A percentile compares a stretch with the other conserved stretches of the same genome.
phyloP scores from a whole-genome alignment of 2,329 filamentous ascomycete genomes.

The Microdochium trichocladiopsis region DNA sequence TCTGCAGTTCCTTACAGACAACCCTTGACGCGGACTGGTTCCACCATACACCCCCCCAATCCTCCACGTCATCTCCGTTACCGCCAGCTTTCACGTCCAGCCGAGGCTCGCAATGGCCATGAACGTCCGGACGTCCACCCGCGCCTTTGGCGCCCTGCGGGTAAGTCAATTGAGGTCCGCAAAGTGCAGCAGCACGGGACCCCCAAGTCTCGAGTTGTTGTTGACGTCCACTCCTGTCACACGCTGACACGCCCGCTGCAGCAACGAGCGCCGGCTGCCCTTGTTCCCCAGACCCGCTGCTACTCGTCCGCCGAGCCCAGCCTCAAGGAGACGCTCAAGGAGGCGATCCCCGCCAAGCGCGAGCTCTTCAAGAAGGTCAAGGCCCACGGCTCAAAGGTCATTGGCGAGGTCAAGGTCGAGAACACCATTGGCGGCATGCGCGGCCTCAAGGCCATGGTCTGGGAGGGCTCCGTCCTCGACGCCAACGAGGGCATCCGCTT shows the following conservation, averaged over 20 bases:
- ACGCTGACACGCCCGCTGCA: slow-evolving; percentile 6
- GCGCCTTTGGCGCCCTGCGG: slow-evolving; percentile 57
- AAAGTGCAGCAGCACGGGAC: too few species aligned
- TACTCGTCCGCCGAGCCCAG: slow-evolving; percentile 79
- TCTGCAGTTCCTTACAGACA: background rate
- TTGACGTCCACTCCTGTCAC: background rate
- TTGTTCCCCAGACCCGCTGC: slow-evolving; percentile 34
- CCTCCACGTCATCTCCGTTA: background rate
- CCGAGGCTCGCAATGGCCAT: slow-evolving; percentile 48
- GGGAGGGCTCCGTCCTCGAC: slow-evolving; percentile 96
- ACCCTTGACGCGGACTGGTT: background rate
- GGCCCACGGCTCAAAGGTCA: slow-evolving; percentile 69
- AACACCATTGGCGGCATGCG: slow-evolving; percentile 90
- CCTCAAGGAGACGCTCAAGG: slow-evolving; percentile 79
- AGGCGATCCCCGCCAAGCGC: slow-evolving; percentile 83
- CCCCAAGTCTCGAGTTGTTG: too few species aligned
- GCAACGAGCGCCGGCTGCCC: slow-evolving; percentile 19
- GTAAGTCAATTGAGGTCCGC: slow-evolving; percentile 37
- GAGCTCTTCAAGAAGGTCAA: slow-evolving; percentile 94
- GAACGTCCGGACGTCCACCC: slow-evolving; percentile 53
- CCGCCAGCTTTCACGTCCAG: background rate
- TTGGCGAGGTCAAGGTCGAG: slow-evolving; percentile 90
- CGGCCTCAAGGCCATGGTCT: slow-evolving; percentile 95
- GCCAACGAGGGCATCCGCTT: slow-evolving; percentile 97
- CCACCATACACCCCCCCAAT: background rate